These are phyloP conservation scores for Jatropha podagrica DNA, from an alignment of 441 rosid genomes.

Conservation along the genomic window DNA sequence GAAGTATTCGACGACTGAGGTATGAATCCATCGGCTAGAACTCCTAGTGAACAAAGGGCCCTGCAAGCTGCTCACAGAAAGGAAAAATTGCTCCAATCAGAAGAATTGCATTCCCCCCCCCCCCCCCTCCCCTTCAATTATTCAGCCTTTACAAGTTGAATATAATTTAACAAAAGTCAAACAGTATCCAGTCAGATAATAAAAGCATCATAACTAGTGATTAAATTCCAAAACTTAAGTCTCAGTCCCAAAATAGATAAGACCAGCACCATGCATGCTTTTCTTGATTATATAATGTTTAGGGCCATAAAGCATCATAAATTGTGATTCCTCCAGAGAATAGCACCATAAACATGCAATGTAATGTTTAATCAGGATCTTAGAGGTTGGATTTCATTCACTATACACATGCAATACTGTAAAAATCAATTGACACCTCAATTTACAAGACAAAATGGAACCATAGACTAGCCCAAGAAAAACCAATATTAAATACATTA, in stretches of 20 bases:
- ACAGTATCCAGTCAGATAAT: background rate
- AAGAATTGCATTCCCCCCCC: background rate
- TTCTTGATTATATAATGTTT: background rate
- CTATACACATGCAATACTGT: background rate
- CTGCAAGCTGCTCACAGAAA: constrained; percentile 53
- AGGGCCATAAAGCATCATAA: background rate
- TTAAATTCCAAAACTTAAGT: background rate
- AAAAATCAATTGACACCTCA: background rate
- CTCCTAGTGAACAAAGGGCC: constrained; percentile 59
- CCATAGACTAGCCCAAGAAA: background rate
- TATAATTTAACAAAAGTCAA: background rate
- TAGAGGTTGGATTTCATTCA: background rate
- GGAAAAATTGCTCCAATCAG: constrained; percentile 11
- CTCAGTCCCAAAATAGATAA: background rate
- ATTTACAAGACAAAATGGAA: background rate
- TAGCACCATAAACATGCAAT: background rate
- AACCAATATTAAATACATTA: background rate
- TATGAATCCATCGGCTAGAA: constrained; percentile 43
- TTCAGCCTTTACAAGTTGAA: background rate
- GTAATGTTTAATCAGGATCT: background rate
- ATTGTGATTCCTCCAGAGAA: background rate
- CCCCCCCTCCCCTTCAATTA: background rate
- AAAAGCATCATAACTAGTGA: background rate
- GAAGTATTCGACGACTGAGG: constrained; percentile 60
- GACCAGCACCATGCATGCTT: background rate